Base-by-base conservation (phyloP, 768 basidiomycete genomes). In the Ramaria sp. region DNA sequence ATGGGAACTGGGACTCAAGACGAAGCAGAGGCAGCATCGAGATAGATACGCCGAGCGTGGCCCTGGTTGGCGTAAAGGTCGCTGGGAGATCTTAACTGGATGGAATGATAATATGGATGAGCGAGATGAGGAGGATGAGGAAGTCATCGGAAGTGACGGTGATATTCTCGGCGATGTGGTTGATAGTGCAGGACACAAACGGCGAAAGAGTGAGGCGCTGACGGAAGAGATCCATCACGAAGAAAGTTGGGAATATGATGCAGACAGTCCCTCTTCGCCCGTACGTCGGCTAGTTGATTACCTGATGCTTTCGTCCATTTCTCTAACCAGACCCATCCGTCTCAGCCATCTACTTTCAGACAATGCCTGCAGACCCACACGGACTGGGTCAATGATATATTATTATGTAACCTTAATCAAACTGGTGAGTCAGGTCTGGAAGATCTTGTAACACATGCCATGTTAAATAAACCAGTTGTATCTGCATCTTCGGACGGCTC, bases 401-500 rank as follows among this genome's bases (percentile, higher is more conserved):
- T 92, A 2, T 77, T 99, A 17, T 93, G 90, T 71, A 94, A 97
- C 66, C 77, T 83, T 59, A 92, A 96, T 62, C 93, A 94, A 67
- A 96, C 88, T 3, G 73, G 89, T 86, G 50, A 45, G 82, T 70
- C 27, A 51, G 17, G 39, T 45, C 30, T n/a, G 2, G 31, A 3
- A 37, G 34, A 9, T 37, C 9, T 37, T 37, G 10, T 37, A 37
- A 7, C 33, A 19, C 46, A 43, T 37, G 47, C 49, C 60, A 61
- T 31, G n/a, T 41, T 20, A 15, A 47, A 30, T 33, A 43, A 17
- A 15, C 4, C 61, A 84, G 89, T 97, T 46, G 78, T 97, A 41
- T 91, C 94, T 56, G 93, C 90, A 0, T 98, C 96, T 0, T 95
- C 94, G 2, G 95, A 98, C 66, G 93, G 94, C 17, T 91, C 92